phyloP scores from a whole-genome alignment of 441 rosid species.

The Erodium moschatum region DNA sequence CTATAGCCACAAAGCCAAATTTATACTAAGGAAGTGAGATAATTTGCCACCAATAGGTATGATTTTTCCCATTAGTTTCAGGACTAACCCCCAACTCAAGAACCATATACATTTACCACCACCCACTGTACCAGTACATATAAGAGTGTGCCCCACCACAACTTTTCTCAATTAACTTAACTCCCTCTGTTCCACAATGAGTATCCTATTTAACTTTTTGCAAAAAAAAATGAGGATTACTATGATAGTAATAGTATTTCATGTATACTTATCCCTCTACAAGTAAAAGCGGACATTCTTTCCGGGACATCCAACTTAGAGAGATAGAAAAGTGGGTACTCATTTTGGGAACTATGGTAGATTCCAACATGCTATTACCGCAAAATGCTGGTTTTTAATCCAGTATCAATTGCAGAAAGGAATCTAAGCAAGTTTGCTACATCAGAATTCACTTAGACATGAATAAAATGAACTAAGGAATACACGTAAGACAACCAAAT shows the following conservation, averaged over 20 bases:
- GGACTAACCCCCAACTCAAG: background rate
- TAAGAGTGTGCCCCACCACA: background rate
- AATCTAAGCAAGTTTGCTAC: background rate
- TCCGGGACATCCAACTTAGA: too few species aligned
- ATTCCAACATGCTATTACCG: too few species aligned
- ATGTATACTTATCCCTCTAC: too few species aligned
- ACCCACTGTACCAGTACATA: background rate
- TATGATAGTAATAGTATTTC: too few species aligned
- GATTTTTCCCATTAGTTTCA: background rate
- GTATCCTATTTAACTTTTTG: too few species aligned
- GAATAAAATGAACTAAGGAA: background rate
- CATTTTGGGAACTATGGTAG: too few species aligned
- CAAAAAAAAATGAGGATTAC: too few species aligned
- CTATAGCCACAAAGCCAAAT: too few species aligned
- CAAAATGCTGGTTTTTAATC: background rate
- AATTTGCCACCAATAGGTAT: background rate
- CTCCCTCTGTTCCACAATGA: background rate
- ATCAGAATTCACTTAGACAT: background rate
- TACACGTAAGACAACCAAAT: background rate
- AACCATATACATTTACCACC: background rate
- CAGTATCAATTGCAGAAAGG: background rate
- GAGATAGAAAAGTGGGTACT: too few species aligned
- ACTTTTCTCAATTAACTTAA: background rate
- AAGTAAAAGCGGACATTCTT: too few species aligned
- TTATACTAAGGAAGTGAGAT: background rate